Conservation (phyloP, 768 basidiomycete species). For the Agaricus sinodeliciosus region DNA sequence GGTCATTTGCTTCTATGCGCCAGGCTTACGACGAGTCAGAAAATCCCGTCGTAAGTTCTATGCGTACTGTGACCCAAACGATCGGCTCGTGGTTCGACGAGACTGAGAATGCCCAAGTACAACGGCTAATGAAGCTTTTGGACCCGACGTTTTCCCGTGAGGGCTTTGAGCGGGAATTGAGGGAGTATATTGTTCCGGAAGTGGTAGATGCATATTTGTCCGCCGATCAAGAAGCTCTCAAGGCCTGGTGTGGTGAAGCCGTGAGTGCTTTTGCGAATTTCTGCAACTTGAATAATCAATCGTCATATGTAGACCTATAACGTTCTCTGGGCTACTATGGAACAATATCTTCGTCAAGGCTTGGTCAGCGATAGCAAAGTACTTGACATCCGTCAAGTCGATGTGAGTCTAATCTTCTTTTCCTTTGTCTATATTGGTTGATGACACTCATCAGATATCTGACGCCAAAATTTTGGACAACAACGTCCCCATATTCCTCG, state of each 20-base stretch:
- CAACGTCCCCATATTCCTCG: constrained; percentile 82
- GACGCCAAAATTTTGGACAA: constrained; percentile 89
- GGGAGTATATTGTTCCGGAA: constrained; percentile 97
- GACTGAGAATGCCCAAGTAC: constrained; percentile 96
- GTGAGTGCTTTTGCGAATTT: constrained; percentile 39
- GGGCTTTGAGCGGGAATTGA: constrained; percentile 78
- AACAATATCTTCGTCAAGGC: constrained; percentile 86
- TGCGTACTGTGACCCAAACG: constrained; percentile 79
- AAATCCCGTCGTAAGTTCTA: constrained; percentile 73
- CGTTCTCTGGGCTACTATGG: constrained; percentile 98
- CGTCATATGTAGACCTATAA: constrained; percentile 71
- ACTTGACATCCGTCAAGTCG: constrained; percentile 95
- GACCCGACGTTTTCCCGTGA: constrained; percentile 88
- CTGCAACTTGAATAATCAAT: constrained; percentile 8
- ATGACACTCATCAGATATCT: constrained; percentile 46
- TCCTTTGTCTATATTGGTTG: not conserved
- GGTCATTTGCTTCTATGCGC: constrained; percentile 48
- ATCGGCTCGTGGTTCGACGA: constrained; percentile 93
- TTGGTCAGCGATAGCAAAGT: constrained; percentile 90
- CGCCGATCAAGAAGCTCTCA: constrained; percentile 81
- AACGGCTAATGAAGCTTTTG: constrained; percentile 76
- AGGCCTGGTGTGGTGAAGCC: constrained; percentile 92
- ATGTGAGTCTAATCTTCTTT: constrained; percentile 47
- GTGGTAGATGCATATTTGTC: constrained; percentile 93
- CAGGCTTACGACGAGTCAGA: constrained; percentile 89